Evolutionary conservation across 139 green algal species (phyloP), one percentile per base, ranked within the genome.

Genomic region (Prasinococcaceae sp.): DNA sequence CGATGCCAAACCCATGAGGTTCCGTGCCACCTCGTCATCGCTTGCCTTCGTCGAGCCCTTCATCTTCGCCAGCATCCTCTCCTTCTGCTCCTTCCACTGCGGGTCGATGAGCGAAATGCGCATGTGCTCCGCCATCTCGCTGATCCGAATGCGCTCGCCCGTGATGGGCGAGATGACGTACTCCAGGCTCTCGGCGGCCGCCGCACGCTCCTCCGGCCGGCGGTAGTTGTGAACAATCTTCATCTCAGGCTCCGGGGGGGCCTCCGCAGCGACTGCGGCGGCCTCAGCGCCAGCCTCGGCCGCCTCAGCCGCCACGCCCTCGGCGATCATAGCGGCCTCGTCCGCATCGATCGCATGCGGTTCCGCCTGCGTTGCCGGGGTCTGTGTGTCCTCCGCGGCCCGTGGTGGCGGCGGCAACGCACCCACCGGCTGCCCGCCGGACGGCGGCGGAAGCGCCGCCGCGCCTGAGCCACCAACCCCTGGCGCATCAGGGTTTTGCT

Each of bases 121-220:
- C 84, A 93, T 90, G 77, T 92, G 84, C 67, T 93, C 80, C 26
- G 62, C 80, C 84, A 93, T 93, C 41, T 93, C 66, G 3, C 69
- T 58, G 5, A 88, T 36, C 2, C 70, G 69, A 10, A 93, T 58
- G 22, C 85, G 65, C 71, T 88, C 80, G 30, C 85, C 89, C 1
- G 90, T 98, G 56, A 98, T 93, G 14, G 90, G 89, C 19, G 89
- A 96, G 41, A 96, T 77, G 22, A 84, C 90, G 58, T 80, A 88
- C 72, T 83, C 82, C 45, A 69, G 71, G 5, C 75, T 53, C 56
- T 90, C 77, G 42, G 47, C 47, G 22, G 30, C 58, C 22, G 65
- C 58, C 24, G 47, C 63, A 14, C 61, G 49, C 35, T 60, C 50
- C 61, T 71, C 74, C 0, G 66, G 64, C 3, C 82, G 67, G 49